Base-by-base conservation (phyloP, 805 yeast genomes). In the Cyberlindnera misumaiensis region DNA sequence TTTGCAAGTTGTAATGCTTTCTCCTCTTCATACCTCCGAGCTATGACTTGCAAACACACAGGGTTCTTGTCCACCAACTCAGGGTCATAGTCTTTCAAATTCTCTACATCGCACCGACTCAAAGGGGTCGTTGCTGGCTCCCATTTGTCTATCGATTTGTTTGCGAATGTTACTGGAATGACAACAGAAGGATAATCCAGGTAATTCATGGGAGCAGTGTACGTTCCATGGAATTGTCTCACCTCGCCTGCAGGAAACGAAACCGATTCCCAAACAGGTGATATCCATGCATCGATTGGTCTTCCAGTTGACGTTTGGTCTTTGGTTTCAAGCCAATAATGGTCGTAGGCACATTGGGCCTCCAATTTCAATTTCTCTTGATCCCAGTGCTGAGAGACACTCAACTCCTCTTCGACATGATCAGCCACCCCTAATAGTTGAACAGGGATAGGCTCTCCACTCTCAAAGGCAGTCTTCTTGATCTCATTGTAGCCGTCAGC, bases 11-110 rank as follows among this genome's bases (percentile, higher is more conserved):
- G 39, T 28, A 48, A 32, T 7, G 48, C 50, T 30, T 46, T 42
- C 49, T 80, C 86, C 49, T 80, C 86, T 43, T 77, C 71, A 39
- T 69, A 71, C 41, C 77, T 63, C 39, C 70, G 64, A 18, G 79
- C 70, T 13, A 75, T 68, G 17, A 80, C 45, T 51, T 80, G 86
- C 7, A 77, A 45, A 3, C 70, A 64, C 3, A 78, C 75, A 0
- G 83, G 81, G 49, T 73, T 75, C 4, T 73, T 75, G 41, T 66
- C 62, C 38, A 57, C 60, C 32, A 64, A 58, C 38, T 68, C 71
- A 6, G 77, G 68, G 39, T 72, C 63, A 57, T 75, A 76, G 28
- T 64, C 53, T 11, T 61, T 59, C 52, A 62, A 55, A 27, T 51
- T 51, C 11, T 44, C 46, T 30, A 54, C 49, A 33, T 66, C 72